Base-by-base conservation (phyloP, 73 alveolate genomes). In the Paramecium primaurelia region DNA sequence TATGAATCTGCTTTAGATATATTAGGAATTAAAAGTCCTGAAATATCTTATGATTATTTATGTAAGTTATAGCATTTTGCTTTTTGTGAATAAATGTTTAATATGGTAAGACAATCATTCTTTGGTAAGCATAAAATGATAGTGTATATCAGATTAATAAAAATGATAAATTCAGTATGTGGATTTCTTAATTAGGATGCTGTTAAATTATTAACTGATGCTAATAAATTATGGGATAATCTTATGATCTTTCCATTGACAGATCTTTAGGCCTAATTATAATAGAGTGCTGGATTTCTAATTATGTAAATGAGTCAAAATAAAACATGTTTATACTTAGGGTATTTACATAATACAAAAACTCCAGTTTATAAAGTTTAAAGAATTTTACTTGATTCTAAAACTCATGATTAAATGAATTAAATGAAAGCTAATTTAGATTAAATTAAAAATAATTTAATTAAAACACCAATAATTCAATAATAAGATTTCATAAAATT, bases 51-150 rank as follows among this genome's bases (percentile, higher is more conserved):
- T 89, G 94, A 89, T 32, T 89, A 58, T 37, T 14, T 89, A 6
- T 77, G 84, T 89, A 89, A 89, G 34, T 89, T 37, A 16, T 22
- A 89, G 14, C 94, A 89, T n/a, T 89, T 45, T 60, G 34, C 86
- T 28, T 71, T 71, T 44, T 71, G 73, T 45, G 94, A 71, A 38
- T 89, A 71, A 30, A 58, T 89, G 77, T 59, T 71, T 49, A 71
- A 54, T 44, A 45, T 89, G 77, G 80, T 59, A 5, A 40, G 88
- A 26, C 16, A 89, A 89, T 84, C 94, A 9, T 71, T 89, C 36
- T 89, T 71, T 71, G 94, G 94, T 12, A 71, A 89, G 8, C 94
- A 89, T 54, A 89, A 89, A 42, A 47, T 89, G 47, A 83, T 89
- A 38, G 77, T 83, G 1, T 89, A 89, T 16, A 32, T 71, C 6